phyloP scores from a whole-genome alignment of 345 rosid genomes.

The Rhizophora mangle region DNA sequence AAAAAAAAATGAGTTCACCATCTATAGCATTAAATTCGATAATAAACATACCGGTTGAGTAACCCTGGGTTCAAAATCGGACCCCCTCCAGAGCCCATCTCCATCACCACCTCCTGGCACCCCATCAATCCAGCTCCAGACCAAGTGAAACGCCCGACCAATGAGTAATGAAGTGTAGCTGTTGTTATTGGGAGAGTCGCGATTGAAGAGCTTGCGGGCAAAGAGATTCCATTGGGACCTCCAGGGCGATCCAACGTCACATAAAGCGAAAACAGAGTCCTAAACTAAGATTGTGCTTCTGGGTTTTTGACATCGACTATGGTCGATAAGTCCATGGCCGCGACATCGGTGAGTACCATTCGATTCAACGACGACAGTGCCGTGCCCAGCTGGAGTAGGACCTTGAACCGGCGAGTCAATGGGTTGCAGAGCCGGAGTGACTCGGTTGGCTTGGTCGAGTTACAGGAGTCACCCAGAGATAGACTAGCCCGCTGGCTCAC shows the following conservation, averaged over 20 bases:
- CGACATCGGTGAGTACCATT: slow-evolving; percentile 79
- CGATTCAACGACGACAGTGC: slow-evolving; percentile 71
- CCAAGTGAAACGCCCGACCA: neutral
- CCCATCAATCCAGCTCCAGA: neutral
- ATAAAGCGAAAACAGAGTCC: slow-evolving; percentile 61
- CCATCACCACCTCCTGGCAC: neutral
- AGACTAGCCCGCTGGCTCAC: slow-evolving; percentile 62
- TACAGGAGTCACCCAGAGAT: slow-evolving; percentile 59
- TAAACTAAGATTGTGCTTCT: slow-evolving; percentile 67
- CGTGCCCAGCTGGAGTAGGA: slow-evolving; percentile 87
- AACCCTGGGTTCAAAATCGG: no score
- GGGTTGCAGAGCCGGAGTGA: slow-evolving; percentile 78
- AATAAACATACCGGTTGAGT: no score
- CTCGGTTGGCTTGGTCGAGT: slow-evolving; percentile 47
- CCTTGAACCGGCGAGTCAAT: slow-evolving; percentile 59
- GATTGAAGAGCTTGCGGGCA: slow-evolving; percentile 33
- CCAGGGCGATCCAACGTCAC: slow-evolving; percentile 93
- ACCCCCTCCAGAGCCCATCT: neutral
- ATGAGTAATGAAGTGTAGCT: neutral
- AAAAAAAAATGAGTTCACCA: no score
- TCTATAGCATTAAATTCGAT: no score
- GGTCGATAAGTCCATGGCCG: slow-evolving; percentile 59
- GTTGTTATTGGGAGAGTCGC: neutral
- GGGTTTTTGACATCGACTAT: slow-evolving; percentile 52
- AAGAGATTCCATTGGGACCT: slow-evolving; percentile 83